Base-by-base conservation (phyloP, 805 yeast species). In the Lachancea waltii region DNA sequence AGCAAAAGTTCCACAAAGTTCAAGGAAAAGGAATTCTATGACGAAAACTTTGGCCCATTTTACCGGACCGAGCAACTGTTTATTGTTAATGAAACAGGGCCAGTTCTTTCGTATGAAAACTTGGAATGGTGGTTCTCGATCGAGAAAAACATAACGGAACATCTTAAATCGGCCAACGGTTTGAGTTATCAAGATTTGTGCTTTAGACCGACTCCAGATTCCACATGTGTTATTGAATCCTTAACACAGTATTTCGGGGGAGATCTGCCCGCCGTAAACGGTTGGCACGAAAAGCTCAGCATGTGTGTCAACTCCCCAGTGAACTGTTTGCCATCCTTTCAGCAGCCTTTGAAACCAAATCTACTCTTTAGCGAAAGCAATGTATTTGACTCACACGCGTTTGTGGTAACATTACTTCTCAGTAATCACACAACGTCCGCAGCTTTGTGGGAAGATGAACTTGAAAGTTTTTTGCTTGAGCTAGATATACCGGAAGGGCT, bases 81-180 rank as follows among this genome's bases (percentile, higher is more conserved):
- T 46, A 65, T 90, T 5, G 75, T 79, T 3, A 80, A 80, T 48
- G 76, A 76, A 15, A 68, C 83, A 3, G 85, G 85, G 0, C 73
- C 78, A 0, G 81, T 90, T 0, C 63, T 90, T 23, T 69, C 72
- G 22, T 85, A 85, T 69, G 78, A 75, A 0, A 76, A 79, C 2
- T 54, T 89, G 15, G 56, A 77, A 45, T 90, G 97, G 97, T 87
- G 96, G 95, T 80, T 81, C 51, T 75, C 72, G n/a, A 78, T 77
- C 18, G 97, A 90, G 58, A 41, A 53, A 3, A 73, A 79, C 29
- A 70, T 81, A 1, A 54, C 62, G 5, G 46, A 50, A 6, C 37
- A 51, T 55, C 56, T 41, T 53, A 33, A 10, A 38, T 54, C 69
- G 6, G 45, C 44, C 10, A 64, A 61, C 10, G 54, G 53, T 20